Evolutionary conservation across 73 alveolate genomes (phyloP).

Genomic region (Blepharisma stoltei): DNA sequence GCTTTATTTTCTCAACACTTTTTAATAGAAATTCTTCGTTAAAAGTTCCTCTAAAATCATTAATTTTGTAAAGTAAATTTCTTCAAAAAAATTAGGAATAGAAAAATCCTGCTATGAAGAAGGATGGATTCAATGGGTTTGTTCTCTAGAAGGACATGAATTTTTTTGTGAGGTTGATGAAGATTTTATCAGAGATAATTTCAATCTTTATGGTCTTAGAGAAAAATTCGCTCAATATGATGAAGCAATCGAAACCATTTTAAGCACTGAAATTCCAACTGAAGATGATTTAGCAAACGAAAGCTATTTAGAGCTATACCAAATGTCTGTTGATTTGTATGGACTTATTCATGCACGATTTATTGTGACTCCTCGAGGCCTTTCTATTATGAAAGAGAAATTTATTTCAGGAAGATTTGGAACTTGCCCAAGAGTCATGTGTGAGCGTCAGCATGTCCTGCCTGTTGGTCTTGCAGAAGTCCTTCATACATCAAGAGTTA

Average conservation of each 20-base stretch:
- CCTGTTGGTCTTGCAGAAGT: slow-evolving; percentile 97
- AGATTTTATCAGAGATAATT: slow-evolving; percentile 59
- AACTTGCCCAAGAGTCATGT: slow-evolving; percentile 93
- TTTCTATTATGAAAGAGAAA: slow-evolving; percentile 78
- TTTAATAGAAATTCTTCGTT: no score
- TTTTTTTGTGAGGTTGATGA: slow-evolving; percentile 54
- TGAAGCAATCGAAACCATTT: slow-evolving; percentile 61
- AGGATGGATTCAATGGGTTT: slow-evolving; percentile 31
- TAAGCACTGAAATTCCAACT: slow-evolving; percentile 71
- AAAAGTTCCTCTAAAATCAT: no score
- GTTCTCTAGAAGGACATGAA: slow-evolving; percentile 21
- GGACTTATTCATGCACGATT: slow-evolving; percentile 95
- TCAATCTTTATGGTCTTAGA: slow-evolving; percentile 62
- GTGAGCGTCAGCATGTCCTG: slow-evolving; percentile 87
- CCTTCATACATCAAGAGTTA: slow-evolving; percentile 92
- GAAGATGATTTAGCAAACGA: slow-evolving; percentile 84
- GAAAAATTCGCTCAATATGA: slow-evolving; percentile 20
- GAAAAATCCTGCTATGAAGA: no score
- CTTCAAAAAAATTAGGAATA: no score
- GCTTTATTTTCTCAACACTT: no score
- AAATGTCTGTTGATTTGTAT: slow-evolving; percentile 90
- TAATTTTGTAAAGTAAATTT: no score
- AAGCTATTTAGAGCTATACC: slow-evolving; percentile 73
- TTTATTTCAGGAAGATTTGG: slow-evolving; percentile 90
- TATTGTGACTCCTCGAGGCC: slow-evolving; percentile 86